Evolutionary conservation across 257 asterid species (phyloP).

Genomic region (Plantago major): DNA sequence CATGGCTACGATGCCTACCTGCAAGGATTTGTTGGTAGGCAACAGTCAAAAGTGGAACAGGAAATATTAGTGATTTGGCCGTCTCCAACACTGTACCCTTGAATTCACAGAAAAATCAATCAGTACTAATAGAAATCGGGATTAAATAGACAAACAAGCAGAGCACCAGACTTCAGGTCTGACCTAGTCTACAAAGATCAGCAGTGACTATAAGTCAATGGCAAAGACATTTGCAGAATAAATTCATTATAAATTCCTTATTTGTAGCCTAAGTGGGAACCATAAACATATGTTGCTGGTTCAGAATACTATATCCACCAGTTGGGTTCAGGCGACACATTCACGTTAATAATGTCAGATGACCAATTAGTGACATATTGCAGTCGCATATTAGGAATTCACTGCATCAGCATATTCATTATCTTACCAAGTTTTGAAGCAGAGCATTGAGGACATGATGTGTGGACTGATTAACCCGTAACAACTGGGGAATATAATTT

Average conservation of each 20-base stretch:
- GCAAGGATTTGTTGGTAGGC: conserved; percentile 95
- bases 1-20: conserved; percentile 39
- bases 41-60: conserved; percentile 73
- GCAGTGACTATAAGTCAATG: not conserved
- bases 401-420: conserved; percentile 11
- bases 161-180: not conserved
- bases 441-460: conserved; percentile 48
- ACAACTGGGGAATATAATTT: conserved; percentile 64
- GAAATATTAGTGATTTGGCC: conserved; percentile 68
- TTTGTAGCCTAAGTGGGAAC: too few relatives aligned
- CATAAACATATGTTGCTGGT: too few relatives aligned
- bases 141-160: conserved; percentile 9
- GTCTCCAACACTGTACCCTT: conserved; percentile 69
- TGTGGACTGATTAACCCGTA: conserved; percentile 50
- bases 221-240: not conserved
- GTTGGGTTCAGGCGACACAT: conserved; percentile 1
- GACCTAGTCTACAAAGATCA: not conserved
- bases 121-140: conserved; percentile 12
- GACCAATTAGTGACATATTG: conserved; percentile 5
- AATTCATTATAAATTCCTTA: too few relatives aligned
- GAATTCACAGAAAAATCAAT: conserved; percentile 22
- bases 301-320: too few relatives aligned
- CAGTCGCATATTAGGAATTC: conserved; percentile 10
- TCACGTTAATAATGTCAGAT: conserved; percentile 5
- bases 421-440: conserved; percentile 64